Conservation (phyloP, 257 asterid species). For the Solanum dulcamara region DNA sequence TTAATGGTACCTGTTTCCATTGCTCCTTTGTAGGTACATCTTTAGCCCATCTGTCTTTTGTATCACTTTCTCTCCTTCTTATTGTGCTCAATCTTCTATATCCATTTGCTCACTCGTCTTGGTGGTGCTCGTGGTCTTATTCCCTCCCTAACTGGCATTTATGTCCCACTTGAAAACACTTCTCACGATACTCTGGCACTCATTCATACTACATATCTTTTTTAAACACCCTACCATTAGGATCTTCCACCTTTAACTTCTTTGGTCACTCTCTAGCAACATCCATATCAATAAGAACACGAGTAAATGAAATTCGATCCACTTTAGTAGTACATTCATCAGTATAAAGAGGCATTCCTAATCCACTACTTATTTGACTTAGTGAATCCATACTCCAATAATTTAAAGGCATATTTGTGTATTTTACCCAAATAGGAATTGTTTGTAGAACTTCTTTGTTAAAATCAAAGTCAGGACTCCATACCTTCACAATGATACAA, state of each 20-base stretch:
- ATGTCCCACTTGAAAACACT: neutral
- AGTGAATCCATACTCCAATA: neutral
- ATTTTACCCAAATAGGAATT: neutral
- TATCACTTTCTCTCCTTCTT: too few species aligned
- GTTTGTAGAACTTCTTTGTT: neutral
- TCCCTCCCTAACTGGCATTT: neutral
- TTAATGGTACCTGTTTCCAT: too few species aligned
- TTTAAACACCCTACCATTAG: neutral
- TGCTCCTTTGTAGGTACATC: too few species aligned
- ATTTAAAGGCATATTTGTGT: neutral
- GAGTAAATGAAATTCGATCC: neutral
- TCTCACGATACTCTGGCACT: neutral
- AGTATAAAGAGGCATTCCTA: neutral
- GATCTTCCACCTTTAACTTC: neutral
- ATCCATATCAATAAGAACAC: neutral
- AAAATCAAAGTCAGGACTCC: neutral
- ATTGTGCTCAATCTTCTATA: too few species aligned
- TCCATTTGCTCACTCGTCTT: neutral
- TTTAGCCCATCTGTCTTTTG: too few species aligned
- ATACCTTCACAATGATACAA: neutral
- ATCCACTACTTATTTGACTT: neutral
- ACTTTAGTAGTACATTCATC: neutral
- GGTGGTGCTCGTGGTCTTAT: neutral
- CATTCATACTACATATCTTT: neutral
- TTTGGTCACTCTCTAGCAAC: neutral